phyloP scores from a whole-genome alignment of 805 yeast species.

The Barnettozyma wickerhamii region DNA sequence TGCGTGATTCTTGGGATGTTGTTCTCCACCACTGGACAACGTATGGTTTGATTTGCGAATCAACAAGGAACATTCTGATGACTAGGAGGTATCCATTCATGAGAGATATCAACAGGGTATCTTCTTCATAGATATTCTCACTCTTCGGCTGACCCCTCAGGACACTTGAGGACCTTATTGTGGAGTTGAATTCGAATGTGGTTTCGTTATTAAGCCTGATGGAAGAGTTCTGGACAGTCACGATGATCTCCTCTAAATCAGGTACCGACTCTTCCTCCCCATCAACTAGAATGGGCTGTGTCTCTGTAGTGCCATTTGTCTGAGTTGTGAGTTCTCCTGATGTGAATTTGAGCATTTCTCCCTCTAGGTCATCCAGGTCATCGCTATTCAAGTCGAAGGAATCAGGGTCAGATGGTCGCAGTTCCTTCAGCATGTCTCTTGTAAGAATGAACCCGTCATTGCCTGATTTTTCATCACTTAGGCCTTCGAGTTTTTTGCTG shows the following conservation, averaged over 20 bases:
- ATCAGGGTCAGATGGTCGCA: conserved; percentile 20
- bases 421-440: conserved; percentile 19
- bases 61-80: conserved; percentile 30
- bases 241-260: conserved; percentile 10
- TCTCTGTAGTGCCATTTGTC: background rate
- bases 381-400: conserved; percentile 19
- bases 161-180: conserved; percentile 16
- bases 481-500: conserved; percentile 19
- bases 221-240: conserved; percentile 15
- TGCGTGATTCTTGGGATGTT: conserved; percentile 12
- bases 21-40: conserved; percentile 49
- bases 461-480: conserved; percentile 6
- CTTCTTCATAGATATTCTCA: conserved; percentile 23
- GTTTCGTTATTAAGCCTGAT: conserved; percentile 15
- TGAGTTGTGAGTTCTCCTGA: background rate
- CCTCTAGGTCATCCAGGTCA: conserved; percentile 20
- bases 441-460: conserved; percentile 16
- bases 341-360: conserved; percentile 18
- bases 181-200: conserved; percentile 9
- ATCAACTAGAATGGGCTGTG: conserved; percentile 4
- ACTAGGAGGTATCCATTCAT: conserved; percentile 36
- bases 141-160: conserved; percentile 15
- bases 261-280: conserved; percentile 7
- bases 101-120: conserved; percentile 36
- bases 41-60: conserved; percentile 30